Base-by-base conservation (phyloP, 129 eudicot genomes). In the sunflower (Helianthus annuus) region DNA sequence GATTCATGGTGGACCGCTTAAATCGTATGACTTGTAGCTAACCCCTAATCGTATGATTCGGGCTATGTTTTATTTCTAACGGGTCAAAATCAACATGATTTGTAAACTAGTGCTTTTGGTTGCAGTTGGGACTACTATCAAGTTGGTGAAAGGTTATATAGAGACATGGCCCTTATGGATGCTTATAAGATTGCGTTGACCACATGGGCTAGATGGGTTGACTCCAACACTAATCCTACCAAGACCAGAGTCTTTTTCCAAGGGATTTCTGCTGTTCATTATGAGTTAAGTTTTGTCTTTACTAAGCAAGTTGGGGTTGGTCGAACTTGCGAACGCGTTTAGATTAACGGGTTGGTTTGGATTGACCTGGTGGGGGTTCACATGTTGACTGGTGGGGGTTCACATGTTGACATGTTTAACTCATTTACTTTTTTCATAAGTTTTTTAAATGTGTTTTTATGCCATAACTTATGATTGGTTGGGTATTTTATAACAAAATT, bases 161-260 rank as follows among this genome's bases (percentile, higher is more conserved):
- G 72, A 66, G 96, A 91, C 65, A 88, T 88, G 93, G 73, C 88
- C 69, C 79, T 93, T 16, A 64, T 91, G 74, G 76, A 73, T 32
- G 97, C 97, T 22, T 88, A 69, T 67, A 77, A 71, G 73, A 86
- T 68, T 48, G 96, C 85, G 12, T 42, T 91, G 72, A 81, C 80
- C 2, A 91, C 97, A 15, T 91, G 97, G 97, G 88, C 74, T 42
- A 69, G 64, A 44, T 91, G 97, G 97, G 87, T 88, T 27, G 83
- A 88, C 71, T 52, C 71, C 29, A 88, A 86, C 63, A 75, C 84
- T 24, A 74, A 85, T 59, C 85, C 84, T 22, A 9, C 71, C 5
- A 88, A 77, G 54, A 82, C 97, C 27, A 77, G 66, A 61, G 91
- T 91, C 40, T 88, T 84, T 74, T 91, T 91, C 67, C 97, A 91